Base-by-base conservation (phyloP, 2,329 filamentous ascomycete species). In the Bipolaris sorokiniana region DNA sequence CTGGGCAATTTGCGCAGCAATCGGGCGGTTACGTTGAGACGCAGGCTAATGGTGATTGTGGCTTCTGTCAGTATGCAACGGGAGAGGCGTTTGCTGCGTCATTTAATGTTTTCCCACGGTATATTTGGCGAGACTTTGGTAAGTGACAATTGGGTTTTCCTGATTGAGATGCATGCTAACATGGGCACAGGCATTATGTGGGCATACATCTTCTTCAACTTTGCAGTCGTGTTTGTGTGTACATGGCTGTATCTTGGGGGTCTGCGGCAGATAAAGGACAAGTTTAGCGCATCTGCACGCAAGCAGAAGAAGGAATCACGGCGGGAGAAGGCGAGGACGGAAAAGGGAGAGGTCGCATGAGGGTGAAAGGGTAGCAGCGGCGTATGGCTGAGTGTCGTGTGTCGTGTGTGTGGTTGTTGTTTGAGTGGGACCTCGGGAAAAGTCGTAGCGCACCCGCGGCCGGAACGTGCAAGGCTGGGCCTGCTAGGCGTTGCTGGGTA, bases 71-170 rank as follows among this genome's bases (percentile, higher is more conserved):
- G 58, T 88, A 84, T 58, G 78, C 79, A 1, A 82, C 75, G 2
- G 88, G 88, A 0, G 85, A 88, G 62, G 75, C 86, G 64, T 90
- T 87, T 42, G 74, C 69, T 13, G 71, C 70, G 0, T 77, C 79
- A 1, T 87, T 90, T 68, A 88, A 86, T 63, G 80, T 89, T 7
- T 85, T 80, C 48, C 86, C 88, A 45, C 72, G 72, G 1, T 74
- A 89, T 49, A 86, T 87, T 45, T 90, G 88, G 88, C 76, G 87
- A 10, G 78, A 89, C 56, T 90, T 88, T 73, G 82, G 87, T 2
- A 86, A 88, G 63, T 86, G 82, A 61, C 53, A 54, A 26, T 37
- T 20, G 42, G 7, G 9, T 18, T 15, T 31, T 26, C 20, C 13
- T 34, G 33, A 13, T 34, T 13, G 11, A 20, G 9, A 28, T 15